Percentiles rank a stretch among this genome's conserved stretches.
phyloP scores from a whole-genome alignment of 257 asterid genomes.

The Solanum lycopersicoides region DNA sequence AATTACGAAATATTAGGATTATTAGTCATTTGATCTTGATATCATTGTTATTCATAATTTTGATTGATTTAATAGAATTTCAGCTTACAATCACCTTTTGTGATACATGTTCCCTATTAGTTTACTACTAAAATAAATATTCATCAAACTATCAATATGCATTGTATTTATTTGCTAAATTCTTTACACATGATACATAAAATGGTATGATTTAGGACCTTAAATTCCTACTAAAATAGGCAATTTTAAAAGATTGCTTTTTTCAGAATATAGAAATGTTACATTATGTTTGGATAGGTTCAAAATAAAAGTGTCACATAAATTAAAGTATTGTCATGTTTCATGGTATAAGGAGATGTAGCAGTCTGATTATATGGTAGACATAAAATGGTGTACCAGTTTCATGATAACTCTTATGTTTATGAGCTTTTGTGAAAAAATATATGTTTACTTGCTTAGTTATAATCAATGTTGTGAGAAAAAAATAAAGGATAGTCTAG shows the following conservation, averaged over 20 bases:
- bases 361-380: not conserved
- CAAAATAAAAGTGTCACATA: too few relatives aligned
- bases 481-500: not conserved
- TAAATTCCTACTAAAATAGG: too few relatives aligned
- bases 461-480: not conserved
- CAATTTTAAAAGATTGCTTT: too few relatives aligned
- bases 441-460: not conserved
- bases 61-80: not conserved
- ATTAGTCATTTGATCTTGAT: not conserved
- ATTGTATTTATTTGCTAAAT: not conserved
- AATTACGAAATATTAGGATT: not conserved
- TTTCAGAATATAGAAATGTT: too few relatives aligned
- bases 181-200: not conserved
- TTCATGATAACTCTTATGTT: not conserved
- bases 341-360: not conserved
- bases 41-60: not conserved
- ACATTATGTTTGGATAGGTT: too few relatives aligned
- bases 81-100: not conserved
- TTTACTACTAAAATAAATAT: not conserved
- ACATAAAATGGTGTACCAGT: not conserved
- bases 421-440: not conserved
- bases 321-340: not conserved
- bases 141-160: not conserved
- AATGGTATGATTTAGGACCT: not conserved
- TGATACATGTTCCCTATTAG: not conserved